Percentiles rank a stretch among this genome's conserved stretches.
These are phyloP conservation scores for Metschnikowia chrysomelidarum DNA, from an alignment of 805 yeast genomes.

Conservation along the genomic window DNA sequence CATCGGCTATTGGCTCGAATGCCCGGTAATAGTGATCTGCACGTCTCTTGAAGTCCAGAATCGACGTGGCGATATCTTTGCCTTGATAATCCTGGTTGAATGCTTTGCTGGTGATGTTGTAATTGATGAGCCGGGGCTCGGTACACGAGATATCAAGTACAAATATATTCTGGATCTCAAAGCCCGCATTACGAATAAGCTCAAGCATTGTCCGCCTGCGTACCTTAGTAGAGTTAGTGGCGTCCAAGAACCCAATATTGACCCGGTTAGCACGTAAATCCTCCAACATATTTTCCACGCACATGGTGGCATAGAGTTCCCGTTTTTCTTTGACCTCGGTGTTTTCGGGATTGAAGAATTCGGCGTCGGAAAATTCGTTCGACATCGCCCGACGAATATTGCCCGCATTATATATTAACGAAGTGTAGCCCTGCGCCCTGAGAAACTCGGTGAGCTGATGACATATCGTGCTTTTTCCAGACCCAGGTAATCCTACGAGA, in stretches of 20 bases:
- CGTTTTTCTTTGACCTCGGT: constrained; percentile 29
- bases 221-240: constrained; percentile 40
- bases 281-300: constrained; percentile 31
- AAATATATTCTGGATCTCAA: constrained; percentile 39
- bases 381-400: constrained; percentile 43
- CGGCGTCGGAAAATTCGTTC: constrained; percentile 27
- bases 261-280: constrained; percentile 27
- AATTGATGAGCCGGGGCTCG: constrained; percentile 51
- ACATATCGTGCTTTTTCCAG: constrained; percentile 40
- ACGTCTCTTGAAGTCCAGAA: constrained; percentile 58
- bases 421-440: constrained; percentile 11
- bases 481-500: constrained; percentile 42
- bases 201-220: constrained; percentile 34
- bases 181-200: constrained; percentile 19
- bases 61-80: constrained; percentile 50
- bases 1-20: constrained; percentile 17
- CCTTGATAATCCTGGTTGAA: constrained; percentile 58
- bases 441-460: constrained; percentile 28
- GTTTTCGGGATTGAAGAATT: constrained; percentile 39
- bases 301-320: constrained; percentile 35
- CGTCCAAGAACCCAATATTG: constrained; percentile 41
- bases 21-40: constrained; percentile 47
- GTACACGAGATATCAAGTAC: constrained; percentile 60
- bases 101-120: constrained; percentile 64
- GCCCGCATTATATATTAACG: constrained; percentile 47